phyloP scores from a whole-genome alignment of 2,329 filamentous ascomycete species.

The Coleophoma cylindrospora region DNA sequence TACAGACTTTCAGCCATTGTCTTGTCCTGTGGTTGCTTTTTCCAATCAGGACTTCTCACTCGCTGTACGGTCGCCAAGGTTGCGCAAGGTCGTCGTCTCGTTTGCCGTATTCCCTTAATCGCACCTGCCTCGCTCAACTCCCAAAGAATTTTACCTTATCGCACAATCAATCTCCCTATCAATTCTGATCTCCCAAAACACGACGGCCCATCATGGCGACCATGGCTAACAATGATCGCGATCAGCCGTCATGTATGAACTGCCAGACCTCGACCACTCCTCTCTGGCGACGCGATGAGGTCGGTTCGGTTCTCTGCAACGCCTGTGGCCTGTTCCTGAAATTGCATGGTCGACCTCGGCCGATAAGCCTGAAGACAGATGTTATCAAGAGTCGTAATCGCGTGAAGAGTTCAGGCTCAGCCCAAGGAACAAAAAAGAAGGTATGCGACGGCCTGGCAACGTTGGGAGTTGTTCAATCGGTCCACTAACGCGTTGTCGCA shows the following conservation, averaged over 20 bases:
- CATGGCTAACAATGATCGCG: slow-evolving; percentile 41
- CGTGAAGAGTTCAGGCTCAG: slow-evolving; percentile 80
- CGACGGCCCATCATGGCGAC: slow-evolving; percentile 39
- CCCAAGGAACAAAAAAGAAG: slow-evolving; percentile 76
- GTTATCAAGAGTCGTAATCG: slow-evolving; percentile 99
- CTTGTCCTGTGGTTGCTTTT: too few relatives aligned
- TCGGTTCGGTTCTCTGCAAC: slow-evolving; percentile 94
- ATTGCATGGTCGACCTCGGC: slow-evolving; percentile 86
- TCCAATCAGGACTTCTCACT: too few relatives aligned
- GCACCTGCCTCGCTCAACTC: neutral
- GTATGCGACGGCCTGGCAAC: slow-evolving; percentile 37
- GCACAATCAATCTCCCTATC: slow-evolving; percentile 10
- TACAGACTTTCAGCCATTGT: too few relatives aligned
- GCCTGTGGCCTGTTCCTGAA: slow-evolving; percentile 97
- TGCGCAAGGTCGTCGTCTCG: too few relatives aligned
- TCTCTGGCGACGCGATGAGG: slow-evolving; percentile 95
- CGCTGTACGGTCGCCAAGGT: too few relatives aligned
- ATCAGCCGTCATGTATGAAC: slow-evolving; percentile 94
- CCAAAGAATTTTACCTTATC: slow-evolving; percentile 8
- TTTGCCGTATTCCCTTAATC: neutral
- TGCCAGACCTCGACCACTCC: slow-evolving; percentile 94
- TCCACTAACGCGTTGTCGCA: slow-evolving; percentile 19
- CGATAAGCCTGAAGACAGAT: slow-evolving; percentile 96
- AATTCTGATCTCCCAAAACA: slow-evolving; percentile 5
- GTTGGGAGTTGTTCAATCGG: too few relatives aligned